These are phyloP conservation scores for Verbena officinalis DNA, from an alignment of 257 asterid genomes.

Conservation along the genomic window DNA sequence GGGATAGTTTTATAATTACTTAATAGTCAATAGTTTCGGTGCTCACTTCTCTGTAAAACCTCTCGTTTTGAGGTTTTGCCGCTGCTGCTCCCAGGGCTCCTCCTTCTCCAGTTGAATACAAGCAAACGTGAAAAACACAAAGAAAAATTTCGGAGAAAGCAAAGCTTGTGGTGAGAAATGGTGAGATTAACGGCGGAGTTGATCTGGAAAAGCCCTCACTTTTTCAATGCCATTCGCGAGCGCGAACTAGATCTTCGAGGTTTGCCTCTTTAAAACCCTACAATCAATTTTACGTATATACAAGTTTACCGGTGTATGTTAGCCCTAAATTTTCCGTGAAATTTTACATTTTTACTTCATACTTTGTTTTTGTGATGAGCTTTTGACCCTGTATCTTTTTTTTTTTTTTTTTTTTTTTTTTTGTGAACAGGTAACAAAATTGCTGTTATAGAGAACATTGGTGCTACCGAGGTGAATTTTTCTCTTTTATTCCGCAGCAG, in stretches of 20 bases:
- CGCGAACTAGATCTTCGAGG: slow-evolving; percentile 98
- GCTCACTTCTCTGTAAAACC: slow-evolving; percentile 28
- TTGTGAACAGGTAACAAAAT: slow-evolving; percentile 75
- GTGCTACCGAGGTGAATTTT: slow-evolving; percentile 87
- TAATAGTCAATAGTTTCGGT: not conserved
- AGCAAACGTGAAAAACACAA: not conserved
- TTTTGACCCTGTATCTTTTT: no score
- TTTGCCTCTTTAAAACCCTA: slow-evolving; percentile 42
- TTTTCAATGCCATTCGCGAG: slow-evolving; percentile 92
- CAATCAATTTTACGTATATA: not conserved
- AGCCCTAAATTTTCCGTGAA: not conserved
- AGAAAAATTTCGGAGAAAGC: not conserved
- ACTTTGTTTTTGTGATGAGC: not conserved
- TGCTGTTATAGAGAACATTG: slow-evolving; percentile 89
- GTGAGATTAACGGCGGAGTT: slow-evolving; percentile 92
- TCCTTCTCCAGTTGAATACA: not conserved
- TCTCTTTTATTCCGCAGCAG: not conserved
- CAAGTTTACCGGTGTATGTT: no score
- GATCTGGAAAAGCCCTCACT: slow-evolving; percentile 95
- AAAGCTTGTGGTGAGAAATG: slow-evolving; percentile 51
- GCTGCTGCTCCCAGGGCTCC: slow-evolving; percentile 14
- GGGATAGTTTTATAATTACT: not conserved
- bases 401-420: no score
- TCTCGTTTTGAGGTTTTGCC: slow-evolving; percentile 30
- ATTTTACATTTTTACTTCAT: not conserved